Percentiles rank a stretch among this genome's conserved stretches.
phyloP scores from a whole-genome alignment of 2,329 filamentous ascomycete species.

The Aspergillus candidus region DNA sequence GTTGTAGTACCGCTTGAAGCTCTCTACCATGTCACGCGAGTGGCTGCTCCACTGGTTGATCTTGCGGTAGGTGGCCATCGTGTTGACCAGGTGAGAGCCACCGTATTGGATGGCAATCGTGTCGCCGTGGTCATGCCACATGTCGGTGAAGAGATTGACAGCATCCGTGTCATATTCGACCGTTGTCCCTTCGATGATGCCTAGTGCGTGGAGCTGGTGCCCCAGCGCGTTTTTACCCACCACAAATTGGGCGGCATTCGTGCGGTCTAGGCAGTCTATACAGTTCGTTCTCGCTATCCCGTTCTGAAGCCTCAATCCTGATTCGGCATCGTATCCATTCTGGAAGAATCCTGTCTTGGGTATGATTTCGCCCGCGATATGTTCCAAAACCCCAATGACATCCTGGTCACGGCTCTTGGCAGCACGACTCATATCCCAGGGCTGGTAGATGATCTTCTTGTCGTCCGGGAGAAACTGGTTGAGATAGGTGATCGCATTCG shows the following conservation, averaged over 20 bases:
- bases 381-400: conserved; percentile 86
- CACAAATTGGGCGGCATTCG: conserved; percentile 95
- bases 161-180: conserved; percentile 94
- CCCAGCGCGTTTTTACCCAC: conserved; percentile 92
- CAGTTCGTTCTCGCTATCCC: conserved; percentile 94
- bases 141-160: conserved; percentile 92
- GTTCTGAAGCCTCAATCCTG: conserved; percentile 69
- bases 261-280: conserved; percentile 94
- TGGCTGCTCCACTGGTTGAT: conserved; percentile 99
- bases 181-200: conserved; percentile 70
- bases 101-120: conserved; percentile 97
- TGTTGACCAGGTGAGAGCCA: conserved; percentile 95
- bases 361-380: conserved; percentile 82
- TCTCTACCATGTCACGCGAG: conserved; percentile 97
- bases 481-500: conserved; percentile 79
- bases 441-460: conserved; percentile 86
- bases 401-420: conserved; percentile 89
- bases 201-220: conserved; percentile 84
- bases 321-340: conserved; percentile 69
- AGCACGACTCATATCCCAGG: conserved; percentile 96
- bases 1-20: conserved; percentile 98
- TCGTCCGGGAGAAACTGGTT: conserved; percentile 84
- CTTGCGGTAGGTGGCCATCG: conserved; percentile 98
- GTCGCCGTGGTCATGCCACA: conserved; percentile 97
- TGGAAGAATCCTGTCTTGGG: conserved; percentile 88